Percentiles rank a stretch among this genome's conserved stretches.
phyloP scores from a whole-genome alignment of 139 green algal genomes.

The Spirogloea muscicola region DNA sequence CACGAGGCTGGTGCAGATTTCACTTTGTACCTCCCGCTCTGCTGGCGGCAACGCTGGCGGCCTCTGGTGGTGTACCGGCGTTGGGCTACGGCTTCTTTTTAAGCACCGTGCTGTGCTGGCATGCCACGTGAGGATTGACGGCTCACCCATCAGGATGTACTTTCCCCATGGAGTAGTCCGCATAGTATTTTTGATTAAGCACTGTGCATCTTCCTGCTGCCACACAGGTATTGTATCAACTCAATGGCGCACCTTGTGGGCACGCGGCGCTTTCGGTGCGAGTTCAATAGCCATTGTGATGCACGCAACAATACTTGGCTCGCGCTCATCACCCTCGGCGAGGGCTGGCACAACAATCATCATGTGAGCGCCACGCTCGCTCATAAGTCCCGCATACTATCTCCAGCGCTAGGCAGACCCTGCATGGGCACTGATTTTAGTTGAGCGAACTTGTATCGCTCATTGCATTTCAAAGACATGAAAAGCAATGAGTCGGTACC shows the following conservation, averaged over 20 bases:
- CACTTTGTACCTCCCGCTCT: conserved; percentile 29
- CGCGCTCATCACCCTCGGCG: conserved; percentile 39
- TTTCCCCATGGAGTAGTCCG: not conserved
- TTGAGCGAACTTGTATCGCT: not conserved
- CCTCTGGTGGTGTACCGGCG: not conserved
- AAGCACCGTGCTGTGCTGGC: conserved; percentile 41
- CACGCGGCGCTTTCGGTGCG: conserved; percentile 29
- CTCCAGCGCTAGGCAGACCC: not conserved
- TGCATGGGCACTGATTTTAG: not conserved
- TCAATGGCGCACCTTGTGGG: conserved; percentile 45
- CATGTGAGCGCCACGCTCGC: conserved; percentile 30
- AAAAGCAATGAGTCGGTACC: not conserved
- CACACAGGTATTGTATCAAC: conserved; percentile 49
- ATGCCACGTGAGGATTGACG: conserved; percentile 22
- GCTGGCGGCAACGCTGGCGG: conserved; percentile 6
- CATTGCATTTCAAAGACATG: not conserved
- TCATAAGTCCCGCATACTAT: not conserved
- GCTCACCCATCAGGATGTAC: not conserved
- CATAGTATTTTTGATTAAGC: not conserved
- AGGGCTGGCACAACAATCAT: conserved; percentile 54
- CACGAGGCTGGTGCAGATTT: conserved; percentile 5
- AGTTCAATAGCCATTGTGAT: conserved; percentile 47
- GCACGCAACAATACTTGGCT: conserved; percentile 44
- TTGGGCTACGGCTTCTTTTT: conserved; percentile 31
- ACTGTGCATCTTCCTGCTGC: not conserved